Base-by-base conservation (phyloP, 1,139 yeast species). In the Sugiyamaella pinicola region DNA sequence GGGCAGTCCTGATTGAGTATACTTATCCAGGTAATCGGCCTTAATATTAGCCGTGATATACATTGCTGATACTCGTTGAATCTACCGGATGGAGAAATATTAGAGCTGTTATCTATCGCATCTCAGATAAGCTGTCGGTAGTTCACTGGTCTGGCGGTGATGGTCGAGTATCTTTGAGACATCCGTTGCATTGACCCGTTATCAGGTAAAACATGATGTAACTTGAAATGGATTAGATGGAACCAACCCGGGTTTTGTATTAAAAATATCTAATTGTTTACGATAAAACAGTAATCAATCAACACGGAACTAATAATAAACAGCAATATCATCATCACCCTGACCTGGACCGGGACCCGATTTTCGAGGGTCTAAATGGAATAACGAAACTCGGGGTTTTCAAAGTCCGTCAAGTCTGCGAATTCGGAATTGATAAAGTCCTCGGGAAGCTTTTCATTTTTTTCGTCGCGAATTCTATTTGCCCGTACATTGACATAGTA, bases 391-490 rank as follows among this genome's bases (percentile, higher is more conserved):
- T 76, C 78, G 8, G 81, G 83, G 63, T 85, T 85, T 66, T 84
- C 84, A 51, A 73, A 73, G 61, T 85, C 90, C 1, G 90, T 85
- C 63, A 83, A 69, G 63, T 85, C 91, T 48, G 81, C 82, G 61
- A 80, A 80, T 61, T 82, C 82, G 43, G 69, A 65, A 54, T 77
- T 74, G 39, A 70, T 74, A 40, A 74, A 28, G 4, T 51, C 54
- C 10, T 39, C 58, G 2, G 59, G 64, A 4, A 65, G 59, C 19
- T 55, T 60, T 22, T 55, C 61, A 46, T 60, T 53, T 34, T 45
- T 42, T 41, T 48, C 59, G 52, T 70, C 74, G 56, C 76, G 67
- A 31, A 60, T 61, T 53, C 58, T 63, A 60, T 74, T 74, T 41
- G 71, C 76, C 46, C 58, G 55, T 43, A 57, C 54, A 55, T 74